Percentiles rank a stretch among this genome's conserved stretches.
These are phyloP conservation scores for Thraustochytrium striatum DNA, from an alignment of 352 stramenopile genomes.

Conservation along the genomic window DNA sequence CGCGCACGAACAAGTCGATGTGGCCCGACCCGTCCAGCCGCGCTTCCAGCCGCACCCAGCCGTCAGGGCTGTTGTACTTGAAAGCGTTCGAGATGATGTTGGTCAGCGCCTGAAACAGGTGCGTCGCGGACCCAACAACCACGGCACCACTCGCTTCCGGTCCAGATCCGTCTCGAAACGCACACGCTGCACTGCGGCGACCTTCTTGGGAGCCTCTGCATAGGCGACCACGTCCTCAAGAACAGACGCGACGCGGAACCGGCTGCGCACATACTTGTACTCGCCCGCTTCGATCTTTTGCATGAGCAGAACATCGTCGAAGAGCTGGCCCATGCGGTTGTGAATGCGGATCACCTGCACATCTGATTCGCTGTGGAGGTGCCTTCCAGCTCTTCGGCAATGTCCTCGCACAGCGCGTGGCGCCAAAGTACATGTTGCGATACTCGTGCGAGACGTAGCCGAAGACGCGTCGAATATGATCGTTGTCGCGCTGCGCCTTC, in stretches of 20 bases:
- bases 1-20: not conserved
- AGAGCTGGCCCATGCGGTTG: conserved; percentile 39
- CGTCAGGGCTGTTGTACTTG: conserved; percentile 5
- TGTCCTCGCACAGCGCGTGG: conserved; percentile 1
- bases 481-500: not conserved
- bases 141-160: not conserved
- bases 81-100: conserved; percentile 30
- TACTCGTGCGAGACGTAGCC: conserved; percentile 22
- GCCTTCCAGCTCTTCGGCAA: conserved; percentile 14
- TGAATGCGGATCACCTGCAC: conserved; percentile 10
- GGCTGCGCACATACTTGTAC: conserved; percentile 4
- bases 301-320: conserved; percentile 21
- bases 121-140: conserved; percentile 3
- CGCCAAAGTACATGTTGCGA: conserved; percentile 34
- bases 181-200: not conserved
- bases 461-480: conserved; percentile 9
- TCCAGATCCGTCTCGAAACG: not conserved
- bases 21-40: not conserved
- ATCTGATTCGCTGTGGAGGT: conserved; percentile 6
- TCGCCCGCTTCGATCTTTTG: conserved; percentile 32
- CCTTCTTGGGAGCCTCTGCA: not conserved
- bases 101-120: conserved; percentile 26
- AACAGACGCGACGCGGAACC: not conserved
- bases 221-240: conserved; percentile 12
- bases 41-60: not conserved